Percentiles rank a stretch among this genome's conserved stretches.
Evolutionary conservation across 495 filamentous ascomycete genomes (phyloP).

Genomic region (Penicillium steckii): DNA sequence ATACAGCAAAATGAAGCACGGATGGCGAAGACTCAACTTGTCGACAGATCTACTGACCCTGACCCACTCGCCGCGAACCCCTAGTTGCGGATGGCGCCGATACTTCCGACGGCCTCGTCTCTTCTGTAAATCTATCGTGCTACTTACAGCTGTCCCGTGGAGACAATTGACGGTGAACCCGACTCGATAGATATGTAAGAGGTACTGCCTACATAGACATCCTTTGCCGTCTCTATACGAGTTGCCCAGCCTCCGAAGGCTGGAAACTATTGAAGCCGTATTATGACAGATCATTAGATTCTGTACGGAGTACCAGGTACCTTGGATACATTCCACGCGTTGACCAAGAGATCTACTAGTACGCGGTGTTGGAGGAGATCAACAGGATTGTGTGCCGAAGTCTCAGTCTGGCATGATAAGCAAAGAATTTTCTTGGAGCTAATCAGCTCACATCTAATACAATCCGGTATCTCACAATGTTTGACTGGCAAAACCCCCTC

Average conservation of each 20-base stretch:
- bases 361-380: constrained; percentile 4
- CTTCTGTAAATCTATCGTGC: neutral
- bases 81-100: constrained; percentile 16
- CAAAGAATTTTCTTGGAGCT: too few species aligned
- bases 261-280: neutral
- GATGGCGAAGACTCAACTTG: neutral
- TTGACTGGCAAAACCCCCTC: neutral
- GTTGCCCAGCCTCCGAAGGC: neutral
- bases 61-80: constrained; percentile 9
- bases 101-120: constrained; percentile 8
- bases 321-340: constrained; percentile 13
- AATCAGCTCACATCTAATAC: neutral
- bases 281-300: constrained; percentile 17
- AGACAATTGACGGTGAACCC: neutral
- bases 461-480: neutral
- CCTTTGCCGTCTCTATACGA: neutral
- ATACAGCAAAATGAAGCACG: constrained; percentile 3
- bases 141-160: neutral
- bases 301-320: neutral
- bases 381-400: neutral
- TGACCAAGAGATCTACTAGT: constrained; percentile 5
- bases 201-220: neutral
- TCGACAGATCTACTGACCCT: constrained; percentile 18
- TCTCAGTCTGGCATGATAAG: constrained; percentile 7
- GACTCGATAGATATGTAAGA: neutral